Base-by-base conservation (phyloP, 768 basidiomycete species). In the Kwoniella mangroviensis region DNA sequence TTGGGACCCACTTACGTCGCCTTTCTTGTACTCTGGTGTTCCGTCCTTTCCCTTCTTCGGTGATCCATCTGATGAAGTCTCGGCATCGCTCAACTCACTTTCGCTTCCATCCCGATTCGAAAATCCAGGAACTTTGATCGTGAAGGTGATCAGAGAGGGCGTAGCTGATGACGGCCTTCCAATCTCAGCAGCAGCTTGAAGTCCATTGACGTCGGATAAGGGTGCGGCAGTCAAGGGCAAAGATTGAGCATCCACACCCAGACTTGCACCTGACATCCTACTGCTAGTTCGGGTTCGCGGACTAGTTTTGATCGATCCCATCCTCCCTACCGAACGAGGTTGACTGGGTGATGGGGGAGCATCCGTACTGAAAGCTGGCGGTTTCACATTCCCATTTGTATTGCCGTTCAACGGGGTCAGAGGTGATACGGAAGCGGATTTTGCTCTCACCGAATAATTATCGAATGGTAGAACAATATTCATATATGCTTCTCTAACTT, bases 381-480 rank as follows among this genome's bases (percentile, higher is more conserved):
- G 76, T 15, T 75, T 75, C 15, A 51, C 60, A 24, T 61, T 69
- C 3, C 53, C 49, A 28, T 59, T 66, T 17, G 55, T n/a, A 54
- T 26, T 64, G 12, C n/a, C 49, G 24, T 64, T 53, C 3, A 79
- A 26, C 3, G 80, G 75, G 1, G 80, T 75, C 10, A 79, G 63
- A 15, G 77, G 77, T 15, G 78, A 77, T 11, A 67, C 69, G 0
- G 75, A 78, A 19, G 64, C 71, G 13, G 74, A 70, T 69, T 76
- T 78, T 0, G 76, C 91, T 59, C 89, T 88, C 58, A 90, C 88
- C 67, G 89, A 90, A 82, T 93, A 98, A 77, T 92, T 89, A 78
- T 98, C 96, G 78, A 93, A 99, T n/a, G 97, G 97, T 54, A 94
- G 87, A 75, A 99, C 92, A 79, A 99, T 92, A 65, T 91, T 89